phyloP scores from a whole-genome alignment of 208 protist genomes.

The Leishmania amazonensis region DNA sequence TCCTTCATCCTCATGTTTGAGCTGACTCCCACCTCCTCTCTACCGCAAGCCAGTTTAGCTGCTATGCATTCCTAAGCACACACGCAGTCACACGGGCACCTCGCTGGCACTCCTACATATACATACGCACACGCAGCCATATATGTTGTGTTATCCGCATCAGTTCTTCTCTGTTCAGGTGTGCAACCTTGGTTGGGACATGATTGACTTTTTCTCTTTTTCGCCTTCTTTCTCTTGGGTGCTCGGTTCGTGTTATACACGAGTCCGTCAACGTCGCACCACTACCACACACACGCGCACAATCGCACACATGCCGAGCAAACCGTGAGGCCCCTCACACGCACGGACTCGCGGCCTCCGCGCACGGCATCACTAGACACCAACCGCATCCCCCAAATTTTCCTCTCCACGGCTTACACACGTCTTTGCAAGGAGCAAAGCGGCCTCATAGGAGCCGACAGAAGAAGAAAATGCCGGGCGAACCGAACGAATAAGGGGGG shows the following conservation, averaged over 20 bases:
- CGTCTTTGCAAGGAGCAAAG: background rate
- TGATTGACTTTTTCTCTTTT: too few relatives aligned
- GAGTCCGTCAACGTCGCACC: background rate
- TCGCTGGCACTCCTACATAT: background rate
- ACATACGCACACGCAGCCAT: constrained; percentile 6
- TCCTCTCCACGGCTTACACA: background rate
- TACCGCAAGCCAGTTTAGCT: background rate
- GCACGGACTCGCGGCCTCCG: background rate
- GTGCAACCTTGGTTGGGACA: background rate
- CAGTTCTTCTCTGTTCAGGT: background rate
- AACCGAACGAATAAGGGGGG: background rate
- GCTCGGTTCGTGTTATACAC: background rate
- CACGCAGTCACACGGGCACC: background rate
- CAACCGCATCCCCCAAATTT: background rate
- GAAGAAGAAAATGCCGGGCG: background rate
- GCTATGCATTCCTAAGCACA: constrained; percentile 9
- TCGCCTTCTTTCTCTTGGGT: background rate
- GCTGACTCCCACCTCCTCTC: background rate
- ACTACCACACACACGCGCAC: background rate
- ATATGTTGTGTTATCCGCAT: background rate
- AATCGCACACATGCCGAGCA: background rate
- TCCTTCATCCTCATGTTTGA: background rate
- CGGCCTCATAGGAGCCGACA: background rate
- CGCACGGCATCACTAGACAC: background rate
- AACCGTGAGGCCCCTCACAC: background rate